Percentiles rank a stretch among this genome's conserved stretches.
phyloP scores from a whole-genome alignment of 1,284 basidiomycete species.

The Sparassis latifolia region DNA sequence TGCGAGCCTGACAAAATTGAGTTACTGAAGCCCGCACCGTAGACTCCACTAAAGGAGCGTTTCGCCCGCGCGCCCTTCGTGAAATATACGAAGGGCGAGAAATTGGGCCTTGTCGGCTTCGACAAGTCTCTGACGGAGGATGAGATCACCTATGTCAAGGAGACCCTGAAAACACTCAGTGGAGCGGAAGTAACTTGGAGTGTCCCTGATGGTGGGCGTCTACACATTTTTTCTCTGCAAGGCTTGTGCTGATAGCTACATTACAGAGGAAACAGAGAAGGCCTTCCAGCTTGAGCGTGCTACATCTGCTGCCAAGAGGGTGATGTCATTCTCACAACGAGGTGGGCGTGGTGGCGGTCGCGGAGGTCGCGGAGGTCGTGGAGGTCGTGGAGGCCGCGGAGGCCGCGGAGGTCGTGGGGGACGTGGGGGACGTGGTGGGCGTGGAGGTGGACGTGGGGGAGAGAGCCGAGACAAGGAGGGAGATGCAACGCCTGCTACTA shows the following conservation, averaged over 20 bases:
- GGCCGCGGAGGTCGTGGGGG: conserved; percentile 29
- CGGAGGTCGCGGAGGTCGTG: conserved; percentile 38
- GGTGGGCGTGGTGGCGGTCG: conserved; percentile 34
- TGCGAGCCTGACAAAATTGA: no score
- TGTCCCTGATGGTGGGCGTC: conserved; percentile 46
- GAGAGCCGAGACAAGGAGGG: conserved; percentile 16
- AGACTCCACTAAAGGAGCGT: conserved; percentile 75
- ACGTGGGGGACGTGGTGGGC: conserved; percentile 25
- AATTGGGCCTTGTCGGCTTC: conserved; percentile 36
- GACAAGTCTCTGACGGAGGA: conserved; percentile 61
- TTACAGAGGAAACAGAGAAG: conserved; percentile 55
- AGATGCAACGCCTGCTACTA: conserved; percentile 16
- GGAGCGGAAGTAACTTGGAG: conserved; percentile 57
- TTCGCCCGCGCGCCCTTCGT: conserved; percentile 72
- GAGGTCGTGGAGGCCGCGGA: conserved; percentile 38
- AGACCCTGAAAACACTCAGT: conserved; percentile 55
- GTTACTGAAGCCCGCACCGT: neutral
- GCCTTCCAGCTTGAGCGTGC: conserved; percentile 68
- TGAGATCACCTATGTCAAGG: conserved; percentile 57
- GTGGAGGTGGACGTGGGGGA: conserved; percentile 24
- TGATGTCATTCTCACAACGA: conserved; percentile 24
- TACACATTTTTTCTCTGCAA: conserved; percentile 1
- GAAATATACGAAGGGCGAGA: conserved; percentile 57
- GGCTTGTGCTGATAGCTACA: conserved; percentile 2
- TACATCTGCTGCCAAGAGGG: conserved; percentile 51